A percentile compares a stretch with the other conserved stretches of the same genome.
phyloP scores from a whole-genome alignment of 2,329 filamentous ascomycete genomes.

The Akanthomyces dipterigenus region DNA sequence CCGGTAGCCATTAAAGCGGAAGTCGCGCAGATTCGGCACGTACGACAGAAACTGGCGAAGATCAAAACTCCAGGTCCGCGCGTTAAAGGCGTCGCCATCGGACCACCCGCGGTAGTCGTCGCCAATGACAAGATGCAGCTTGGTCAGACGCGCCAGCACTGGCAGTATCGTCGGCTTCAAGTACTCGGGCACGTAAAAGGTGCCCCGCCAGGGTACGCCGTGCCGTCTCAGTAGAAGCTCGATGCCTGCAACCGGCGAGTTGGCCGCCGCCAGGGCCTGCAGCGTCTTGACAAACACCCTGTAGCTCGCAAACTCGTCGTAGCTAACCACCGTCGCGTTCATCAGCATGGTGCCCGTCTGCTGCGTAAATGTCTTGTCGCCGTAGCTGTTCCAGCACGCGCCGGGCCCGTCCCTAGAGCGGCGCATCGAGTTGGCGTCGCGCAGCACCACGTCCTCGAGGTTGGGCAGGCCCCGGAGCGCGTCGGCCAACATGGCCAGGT shows the following conservation, averaged over 20 bases:
- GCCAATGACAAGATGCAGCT: conserved; percentile 28
- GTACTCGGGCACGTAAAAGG: conserved; percentile 39
- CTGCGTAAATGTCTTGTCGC: conserved; percentile 28
- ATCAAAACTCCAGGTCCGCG: conserved; percentile 1
- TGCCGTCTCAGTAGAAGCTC: conserved; percentile 29
- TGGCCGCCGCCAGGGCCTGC: conserved; percentile 34
- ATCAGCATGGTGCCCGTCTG: background rate
- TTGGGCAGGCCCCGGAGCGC: conserved; percentile 49
- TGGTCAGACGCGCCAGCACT: conserved; percentile 39
- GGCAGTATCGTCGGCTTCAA: conserved; percentile 29
- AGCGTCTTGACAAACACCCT: conserved; percentile 32
- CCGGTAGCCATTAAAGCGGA: conserved; percentile 41
- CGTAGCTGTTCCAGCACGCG: conserved; percentile 49
- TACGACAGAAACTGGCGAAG: conserved; percentile 32
- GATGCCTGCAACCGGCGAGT: conserved; percentile 32
- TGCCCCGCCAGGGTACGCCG: conserved; percentile 27
- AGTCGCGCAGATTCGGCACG: conserved; percentile 38
- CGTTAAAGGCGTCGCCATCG: background rate
- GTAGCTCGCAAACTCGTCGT: conserved; percentile 1
- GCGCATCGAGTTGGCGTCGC: conserved; percentile 47
- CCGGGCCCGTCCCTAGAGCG: conserved; percentile 41
- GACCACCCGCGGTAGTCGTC: background rate
- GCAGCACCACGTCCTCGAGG: conserved; percentile 49
- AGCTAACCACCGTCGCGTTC: background rate
- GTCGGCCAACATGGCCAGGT: conserved; percentile 46